These are phyloP conservation scores for Arthrinium phaeospermum DNA, from an alignment of 2,329 filamentous ascomycete species.

Conservation along the genomic window DNA sequence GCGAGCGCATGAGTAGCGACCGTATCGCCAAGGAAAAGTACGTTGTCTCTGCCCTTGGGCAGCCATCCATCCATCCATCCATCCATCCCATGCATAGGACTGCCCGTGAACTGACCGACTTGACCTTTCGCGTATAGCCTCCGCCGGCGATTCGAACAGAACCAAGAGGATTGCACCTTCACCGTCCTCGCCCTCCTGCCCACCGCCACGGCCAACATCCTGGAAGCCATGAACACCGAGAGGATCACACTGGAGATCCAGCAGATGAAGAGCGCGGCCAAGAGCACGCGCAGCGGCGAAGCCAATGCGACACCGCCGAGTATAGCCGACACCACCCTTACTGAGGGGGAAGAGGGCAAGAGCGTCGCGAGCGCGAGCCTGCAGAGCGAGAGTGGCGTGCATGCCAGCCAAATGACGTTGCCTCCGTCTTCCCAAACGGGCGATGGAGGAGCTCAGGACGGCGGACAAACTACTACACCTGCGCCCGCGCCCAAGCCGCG, in stretches of 20 bases:
- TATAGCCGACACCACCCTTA: conserved; percentile 72
- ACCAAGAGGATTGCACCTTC: conserved; percentile 98
- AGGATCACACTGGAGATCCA: conserved; percentile 92
- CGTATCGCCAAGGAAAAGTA: conserved; percentile 97
- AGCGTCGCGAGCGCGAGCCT: conserved; percentile 73
- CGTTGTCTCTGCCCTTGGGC: conserved; percentile 34
- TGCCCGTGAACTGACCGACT: background rate
- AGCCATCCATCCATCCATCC: background rate
- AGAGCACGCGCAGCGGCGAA: conserved; percentile 64
- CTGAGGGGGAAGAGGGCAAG: conserved; percentile 77
- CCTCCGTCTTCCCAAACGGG: conserved; percentile 46
- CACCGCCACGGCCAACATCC: conserved; percentile 86
- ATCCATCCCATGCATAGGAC: background rate
- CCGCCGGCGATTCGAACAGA: conserved; percentile 95
- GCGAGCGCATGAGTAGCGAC: conserved; percentile 96
- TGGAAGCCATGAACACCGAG: conserved; percentile 88
- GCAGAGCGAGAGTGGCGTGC: conserved; percentile 81
- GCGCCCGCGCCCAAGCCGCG: conserved; percentile 56
- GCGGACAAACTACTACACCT: conserved; percentile 48
- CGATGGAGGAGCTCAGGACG: conserved; percentile 31
- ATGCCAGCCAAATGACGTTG: conserved; percentile 76
- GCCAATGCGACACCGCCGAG: conserved; percentile 56
- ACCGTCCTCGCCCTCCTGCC: conserved; percentile 95
- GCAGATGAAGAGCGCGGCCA: conserved; percentile 80
- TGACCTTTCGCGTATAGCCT: conserved; percentile 60